Evolutionary conservation across 2,329 filamentous ascomycete species (phyloP), one percentile per base, ranked within the genome.

Genomic region (Penicillium expansum): DNA sequence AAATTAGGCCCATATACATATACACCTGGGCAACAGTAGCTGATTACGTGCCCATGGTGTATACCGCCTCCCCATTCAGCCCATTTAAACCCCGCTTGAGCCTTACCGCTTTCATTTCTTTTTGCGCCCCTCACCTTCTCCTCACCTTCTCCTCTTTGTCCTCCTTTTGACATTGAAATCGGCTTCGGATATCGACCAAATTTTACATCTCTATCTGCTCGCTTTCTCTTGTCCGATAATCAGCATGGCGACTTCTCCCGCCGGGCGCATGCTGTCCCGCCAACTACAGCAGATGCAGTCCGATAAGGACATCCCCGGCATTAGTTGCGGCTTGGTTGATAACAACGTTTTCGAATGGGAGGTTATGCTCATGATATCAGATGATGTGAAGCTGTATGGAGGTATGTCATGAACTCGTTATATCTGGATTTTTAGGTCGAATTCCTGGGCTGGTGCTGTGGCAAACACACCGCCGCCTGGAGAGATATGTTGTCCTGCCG

Each of bases 341-440:
- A 90, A 89, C 74, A 89, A 96, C 72, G 86, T 97, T 10, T 97
- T 97, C 65, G 90, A 96, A 79, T 99, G 94, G 94, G 92, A 97
- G 76, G 92, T 97, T 20, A 96, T 97, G 90, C 85, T 99, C 59
- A 97, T 99, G 93, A 93, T 97, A 64, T 91, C 86, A 61, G 92
- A 97, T 67, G 92, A 96, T 71, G 92, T 90, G 77, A 93, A 92
- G 77, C 90, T 90, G 75, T 97, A 97, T 68, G 92, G 92, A 68
- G 92, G 92, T 93, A 77, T 57, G 84, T 77, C 1, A 22, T 20
- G 29, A 32, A 7, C 24, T 22, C n/a, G 35, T 9, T 29, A 16
- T 9, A 20, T 27, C 7, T 20, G 8, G 8, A 27, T n/a, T 42
- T 42, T 20, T 5, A 8, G 5, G n/a, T 18, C 14, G 16, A 16